phyloP scores from a whole-genome alignment of 2,329 filamentous ascomycete genomes.

The Chaetomium globosum region DNA sequence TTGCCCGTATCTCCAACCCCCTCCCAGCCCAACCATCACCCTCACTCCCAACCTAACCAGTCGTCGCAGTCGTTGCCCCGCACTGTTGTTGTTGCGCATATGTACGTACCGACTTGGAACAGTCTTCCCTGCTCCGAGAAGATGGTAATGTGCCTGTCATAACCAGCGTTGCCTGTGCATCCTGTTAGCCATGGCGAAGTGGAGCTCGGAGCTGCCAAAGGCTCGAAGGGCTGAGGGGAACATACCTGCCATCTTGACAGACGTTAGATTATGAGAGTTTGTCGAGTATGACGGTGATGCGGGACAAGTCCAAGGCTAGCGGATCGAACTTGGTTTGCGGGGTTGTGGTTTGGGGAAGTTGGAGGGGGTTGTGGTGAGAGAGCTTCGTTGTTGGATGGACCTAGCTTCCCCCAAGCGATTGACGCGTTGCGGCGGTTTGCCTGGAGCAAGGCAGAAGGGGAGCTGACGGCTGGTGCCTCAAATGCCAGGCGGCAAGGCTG shows the following conservation, averaged over 20 bases:
- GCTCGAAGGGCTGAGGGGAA: slow-evolving; percentile 21
- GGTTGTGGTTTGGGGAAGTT: slow-evolving; percentile 16
- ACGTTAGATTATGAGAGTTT: slow-evolving; percentile 15
- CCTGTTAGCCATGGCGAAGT: slow-evolving; percentile 30
- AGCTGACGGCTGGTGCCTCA: slow-evolving; percentile 30
- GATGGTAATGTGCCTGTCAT: slow-evolving; percentile 99
- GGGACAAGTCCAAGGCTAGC: neutral
- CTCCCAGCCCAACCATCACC: neutral
- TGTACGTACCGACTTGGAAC: slow-evolving; percentile 96
- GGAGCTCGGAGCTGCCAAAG: slow-evolving; percentile 29
- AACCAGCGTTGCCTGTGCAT: slow-evolving; percentile 46
- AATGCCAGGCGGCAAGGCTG: slow-evolving; percentile 25
- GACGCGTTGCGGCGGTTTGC: slow-evolving; percentile 46
- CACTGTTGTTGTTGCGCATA: neutral
- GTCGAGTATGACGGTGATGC: slow-evolving; percentile 6
- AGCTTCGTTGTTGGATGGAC: slow-evolving; percentile 38
- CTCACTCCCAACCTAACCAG: neutral
- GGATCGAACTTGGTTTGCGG: neutral
- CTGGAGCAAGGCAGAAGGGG: slow-evolving; percentile 38
- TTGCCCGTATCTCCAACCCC: neutral
- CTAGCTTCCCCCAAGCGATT: slow-evolving; percentile 33
- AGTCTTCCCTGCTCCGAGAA: slow-evolving; percentile 98
- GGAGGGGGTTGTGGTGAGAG: slow-evolving; percentile 33
- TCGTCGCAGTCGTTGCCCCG: neutral
- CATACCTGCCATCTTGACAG: slow-evolving; percentile 38